Conservation (phyloP, 768 basidiomycete species). For the Termitomyces sp. region DNA sequence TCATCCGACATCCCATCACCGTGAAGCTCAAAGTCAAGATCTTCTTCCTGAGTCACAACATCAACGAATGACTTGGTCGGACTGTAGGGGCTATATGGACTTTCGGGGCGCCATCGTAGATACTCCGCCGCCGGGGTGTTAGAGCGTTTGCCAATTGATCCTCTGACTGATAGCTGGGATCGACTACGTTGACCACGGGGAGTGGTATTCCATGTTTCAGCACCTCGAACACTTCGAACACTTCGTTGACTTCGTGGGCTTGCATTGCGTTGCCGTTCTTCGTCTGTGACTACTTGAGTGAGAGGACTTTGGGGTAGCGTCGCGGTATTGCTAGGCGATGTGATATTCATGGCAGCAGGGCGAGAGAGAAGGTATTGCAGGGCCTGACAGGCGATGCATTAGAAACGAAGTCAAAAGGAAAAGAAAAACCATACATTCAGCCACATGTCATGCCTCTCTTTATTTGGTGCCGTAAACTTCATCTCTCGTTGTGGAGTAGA, state of each 20-base stretch:
- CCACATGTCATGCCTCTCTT: constrained; percentile 98
- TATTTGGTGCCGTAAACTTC: constrained; percentile 95
- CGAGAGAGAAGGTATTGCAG: constrained; percentile 85
- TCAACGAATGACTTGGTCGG: constrained; percentile 67
- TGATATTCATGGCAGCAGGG: constrained; percentile 39
- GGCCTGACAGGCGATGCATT: constrained; percentile 46
- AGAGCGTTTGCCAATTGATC: constrained; percentile 77
- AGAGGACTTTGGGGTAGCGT: constrained; percentile 43
- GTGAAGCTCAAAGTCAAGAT: constrained; percentile 80
- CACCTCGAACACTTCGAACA: constrained; percentile 49
- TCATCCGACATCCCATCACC: constrained; percentile 67
- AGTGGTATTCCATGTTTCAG: constrained; percentile 68
- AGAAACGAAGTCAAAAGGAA: background rate
- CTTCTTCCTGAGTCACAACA: constrained; percentile 36
- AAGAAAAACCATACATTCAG: constrained; percentile 48
- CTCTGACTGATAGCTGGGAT: constrained; percentile 68
- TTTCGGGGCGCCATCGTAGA: constrained; percentile 73
- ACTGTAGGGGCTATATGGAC: constrained; percentile 75
- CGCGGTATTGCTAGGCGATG: constrained; percentile 31
- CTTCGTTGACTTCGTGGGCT: constrained; percentile 77
- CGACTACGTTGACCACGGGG: constrained; percentile 74
- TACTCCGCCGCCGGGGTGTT: constrained; percentile 94
- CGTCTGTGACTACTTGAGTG: constrained; percentile 42
- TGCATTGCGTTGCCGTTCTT: constrained; percentile 42
- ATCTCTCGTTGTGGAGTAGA: constrained; percentile 94